A percentile compares a stretch with the other conserved stretches of the same genome.
phyloP scores from a whole-genome alignment of 257 asterid species.

The Galeopsis tetrahit region DNA sequence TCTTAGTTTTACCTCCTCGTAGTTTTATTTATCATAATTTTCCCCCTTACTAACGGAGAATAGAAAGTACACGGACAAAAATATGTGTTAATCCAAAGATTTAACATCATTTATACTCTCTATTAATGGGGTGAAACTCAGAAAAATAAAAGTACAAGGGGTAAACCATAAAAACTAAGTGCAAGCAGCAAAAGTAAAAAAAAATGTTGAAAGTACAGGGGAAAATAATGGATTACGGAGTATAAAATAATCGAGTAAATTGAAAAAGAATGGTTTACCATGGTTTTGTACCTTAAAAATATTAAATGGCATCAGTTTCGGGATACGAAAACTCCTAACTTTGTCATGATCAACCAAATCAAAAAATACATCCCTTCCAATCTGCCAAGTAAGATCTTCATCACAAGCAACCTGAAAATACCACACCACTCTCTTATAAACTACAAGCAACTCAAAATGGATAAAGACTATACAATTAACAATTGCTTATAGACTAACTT shows the following conservation, averaged over 20 bases:
- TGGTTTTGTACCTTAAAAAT: conserved; percentile 47
- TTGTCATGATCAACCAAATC: conserved; percentile 63
- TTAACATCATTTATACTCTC: neutral
- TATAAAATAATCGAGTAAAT: neutral
- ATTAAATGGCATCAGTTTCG: conserved; percentile 49
- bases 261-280: conserved; percentile 12
- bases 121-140: too few relatives aligned
- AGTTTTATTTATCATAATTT: neutral
- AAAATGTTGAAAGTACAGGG: neutral
- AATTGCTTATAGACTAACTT: conserved; percentile 8
- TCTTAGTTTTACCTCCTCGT: neutral
- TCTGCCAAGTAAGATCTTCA: conserved; percentile 54
- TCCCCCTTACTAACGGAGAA: neutral
- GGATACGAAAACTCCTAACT: conserved; percentile 54
- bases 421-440: conserved; percentile 22
- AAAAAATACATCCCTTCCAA: conserved; percentile 51
- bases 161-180: too few relatives aligned
- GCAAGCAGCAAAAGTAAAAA: too few relatives aligned
- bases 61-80: neutral
- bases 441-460: conserved; percentile 11
- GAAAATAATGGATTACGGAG: neutral
- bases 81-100: neutral
- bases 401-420: conserved; percentile 57
- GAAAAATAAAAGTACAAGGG: too few relatives aligned
- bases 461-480: conserved; percentile 4